Conservation (phyloP, 1,139 yeast species). For the Magnusiomyces magnusii region DNA sequence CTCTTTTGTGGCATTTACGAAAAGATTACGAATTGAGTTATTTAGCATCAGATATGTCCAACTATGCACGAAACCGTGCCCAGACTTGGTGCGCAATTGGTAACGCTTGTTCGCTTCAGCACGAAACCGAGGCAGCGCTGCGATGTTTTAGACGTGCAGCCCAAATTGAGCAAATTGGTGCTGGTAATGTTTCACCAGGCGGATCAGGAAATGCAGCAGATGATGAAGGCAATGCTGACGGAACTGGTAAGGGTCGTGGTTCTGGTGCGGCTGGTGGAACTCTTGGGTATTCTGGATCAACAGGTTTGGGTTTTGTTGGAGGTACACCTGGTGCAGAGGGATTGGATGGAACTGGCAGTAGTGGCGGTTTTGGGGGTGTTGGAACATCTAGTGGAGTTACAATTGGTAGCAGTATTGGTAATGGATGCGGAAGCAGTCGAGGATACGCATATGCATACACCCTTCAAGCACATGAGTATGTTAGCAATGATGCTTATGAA, state of each 20-base stretch:
- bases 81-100: slow-evolving; percentile 94
- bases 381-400: background rate
- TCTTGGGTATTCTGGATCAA: background rate
- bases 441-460: slow-evolving; percentile 63
- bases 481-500: slow-evolving; percentile 84
- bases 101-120: slow-evolving; percentile 71
- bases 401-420: background rate
- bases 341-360: background rate
- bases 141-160: slow-evolving; percentile 79
- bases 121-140: slow-evolving; percentile 88
- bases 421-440: slow-evolving; percentile 1
- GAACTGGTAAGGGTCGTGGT: background rate
- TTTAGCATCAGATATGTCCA: slow-evolving; percentile 74
- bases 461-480: slow-evolving; percentile 87
- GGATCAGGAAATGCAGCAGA: background rate
- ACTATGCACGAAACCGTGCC: slow-evolving; percentile 56
- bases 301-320: background rate
- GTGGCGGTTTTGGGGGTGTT: slow-evolving; percentile 1
- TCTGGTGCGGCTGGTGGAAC: background rate
- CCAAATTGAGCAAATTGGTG: slow-evolving; percentile 59
- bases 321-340: background rate
- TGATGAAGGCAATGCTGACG: background rate
- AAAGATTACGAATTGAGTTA: slow-evolving; percentile 73
- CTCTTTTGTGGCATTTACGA: slow-evolving; percentile 87
- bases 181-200: slow-evolving; percentile 25